phyloP scores from a whole-genome alignment of 352 stramenopile species.

The Albugo candida region DNA sequence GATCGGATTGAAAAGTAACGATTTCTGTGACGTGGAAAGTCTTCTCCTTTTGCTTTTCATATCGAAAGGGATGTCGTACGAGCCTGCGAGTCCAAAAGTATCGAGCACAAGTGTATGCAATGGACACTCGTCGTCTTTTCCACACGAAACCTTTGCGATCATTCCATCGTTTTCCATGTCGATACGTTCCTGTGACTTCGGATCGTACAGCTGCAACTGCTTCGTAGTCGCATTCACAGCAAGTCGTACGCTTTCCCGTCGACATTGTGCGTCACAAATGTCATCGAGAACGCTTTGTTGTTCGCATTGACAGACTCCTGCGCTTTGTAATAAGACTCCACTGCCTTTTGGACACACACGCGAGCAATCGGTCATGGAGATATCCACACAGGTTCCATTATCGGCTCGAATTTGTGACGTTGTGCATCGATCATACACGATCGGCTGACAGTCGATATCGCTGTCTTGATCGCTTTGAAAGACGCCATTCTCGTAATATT shows the following conservation, averaged over 20 bases:
- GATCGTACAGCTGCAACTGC: slow-evolving; percentile 41
- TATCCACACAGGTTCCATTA: slow-evolving; percentile 36
- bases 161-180: slow-evolving; percentile 12
- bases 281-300: slow-evolving; percentile 45
- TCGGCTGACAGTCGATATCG: slow-evolving; percentile 79
- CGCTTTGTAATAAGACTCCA: slow-evolving; percentile 46
- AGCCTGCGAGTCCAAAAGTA: slow-evolving; percentile 33
- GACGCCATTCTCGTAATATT: slow-evolving; percentile 82
- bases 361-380: slow-evolving; percentile 19
- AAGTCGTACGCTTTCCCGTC: slow-evolving; percentile 22
- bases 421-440: slow-evolving; percentile 76
- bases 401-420: slow-evolving; percentile 54
- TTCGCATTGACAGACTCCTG: slow-evolving; percentile 80
- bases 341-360: slow-evolving; percentile 45
- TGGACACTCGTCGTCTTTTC: slow-evolving; percentile 18
- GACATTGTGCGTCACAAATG: slow-evolving; percentile 65
- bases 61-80: slow-evolving; percentile 24
- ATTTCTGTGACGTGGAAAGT: background rate
- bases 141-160: slow-evolving; percentile 33
- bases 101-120: slow-evolving; percentile 31
- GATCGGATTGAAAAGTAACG: slow-evolving; percentile 66
- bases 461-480: slow-evolving; percentile 67
- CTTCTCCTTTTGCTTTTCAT: background rate
- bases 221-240: slow-evolving; percentile 35
- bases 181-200: slow-evolving; percentile 14